These are phyloP conservation scores for Kokia cookei DNA, from an alignment of 441 rosid species.

Conservation along the genomic window DNA sequence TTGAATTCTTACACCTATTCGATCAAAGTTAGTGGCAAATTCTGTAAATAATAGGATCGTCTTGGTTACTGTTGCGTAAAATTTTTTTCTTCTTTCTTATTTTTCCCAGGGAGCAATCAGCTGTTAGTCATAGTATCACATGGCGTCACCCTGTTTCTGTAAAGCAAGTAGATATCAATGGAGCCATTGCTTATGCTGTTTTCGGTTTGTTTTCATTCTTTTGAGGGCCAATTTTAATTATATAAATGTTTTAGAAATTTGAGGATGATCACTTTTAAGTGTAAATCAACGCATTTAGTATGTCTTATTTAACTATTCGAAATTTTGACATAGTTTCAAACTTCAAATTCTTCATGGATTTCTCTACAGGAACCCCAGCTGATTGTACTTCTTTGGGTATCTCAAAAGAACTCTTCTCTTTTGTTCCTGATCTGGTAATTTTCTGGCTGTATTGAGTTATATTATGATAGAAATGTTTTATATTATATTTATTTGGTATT, in stretches of 20 bases:
- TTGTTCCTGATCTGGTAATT: conserved; percentile 65
- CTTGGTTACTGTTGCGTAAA: background rate
- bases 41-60: background rate
- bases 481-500: background rate
- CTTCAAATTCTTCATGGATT: background rate
- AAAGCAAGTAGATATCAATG: conserved; percentile 48
- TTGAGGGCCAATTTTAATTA: background rate
- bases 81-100: background rate
- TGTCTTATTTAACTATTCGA: background rate
- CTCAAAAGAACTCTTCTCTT: conserved; percentile 62
- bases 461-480: background rate
- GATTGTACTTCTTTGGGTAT: conserved; percentile 81
- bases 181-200: conserved; percentile 69
- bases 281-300: background rate
- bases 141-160: conserved; percentile 65
- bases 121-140: conserved; percentile 75
- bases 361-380: conserved; percentile 72
- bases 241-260: background rate
- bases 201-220: conserved; percentile 44
- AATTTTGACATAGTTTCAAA: background rate
- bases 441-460: background rate
- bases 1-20: background rate
- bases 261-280: background rate
- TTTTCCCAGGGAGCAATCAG: conserved; percentile 65
- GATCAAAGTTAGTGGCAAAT: background rate